Evolutionary conservation across 192 early-diverging fungal genomes (phyloP).

Genomic region (Phycomyces nitens): DNA sequence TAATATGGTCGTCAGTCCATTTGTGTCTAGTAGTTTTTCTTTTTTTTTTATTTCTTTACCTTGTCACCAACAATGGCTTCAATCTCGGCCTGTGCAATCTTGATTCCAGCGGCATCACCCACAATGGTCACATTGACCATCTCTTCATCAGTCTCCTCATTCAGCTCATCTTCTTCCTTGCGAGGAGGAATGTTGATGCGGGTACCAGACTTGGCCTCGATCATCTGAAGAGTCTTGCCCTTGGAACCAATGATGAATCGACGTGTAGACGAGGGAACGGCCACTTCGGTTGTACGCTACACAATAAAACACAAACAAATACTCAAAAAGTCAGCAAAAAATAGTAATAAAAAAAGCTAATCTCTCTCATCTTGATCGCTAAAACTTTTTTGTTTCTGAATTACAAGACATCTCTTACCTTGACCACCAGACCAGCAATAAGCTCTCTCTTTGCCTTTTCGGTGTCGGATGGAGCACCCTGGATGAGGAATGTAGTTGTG

Average conservation of each 20-base stretch:
- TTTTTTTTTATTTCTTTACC: slow-evolving; percentile 37
- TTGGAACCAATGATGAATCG: slow-evolving; percentile 80
- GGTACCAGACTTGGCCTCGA: slow-evolving; percentile 73
- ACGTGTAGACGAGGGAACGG: slow-evolving; percentile 77
- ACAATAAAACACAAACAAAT: slow-evolving; percentile 7
- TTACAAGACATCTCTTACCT: slow-evolving; percentile 39
- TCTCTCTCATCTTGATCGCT: slow-evolving; percentile 56
- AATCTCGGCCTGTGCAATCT: slow-evolving; percentile 81
- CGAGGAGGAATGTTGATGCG: slow-evolving; percentile 68
- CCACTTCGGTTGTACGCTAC: slow-evolving; percentile 42
- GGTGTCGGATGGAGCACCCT: slow-evolving; percentile 76
- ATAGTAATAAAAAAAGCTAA: not conserved
- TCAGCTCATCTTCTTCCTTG: slow-evolving; percentile 43
- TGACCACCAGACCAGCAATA: slow-evolving; percentile 63
- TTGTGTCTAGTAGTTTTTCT: no score
- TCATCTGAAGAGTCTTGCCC: slow-evolving; percentile 72
- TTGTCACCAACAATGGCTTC: slow-evolving; percentile 72
- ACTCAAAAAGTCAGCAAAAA: slow-evolving; percentile 5
- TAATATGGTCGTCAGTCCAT: no score
- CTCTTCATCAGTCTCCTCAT: slow-evolving; percentile 64
- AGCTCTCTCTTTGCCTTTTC: slow-evolving; percentile 78
- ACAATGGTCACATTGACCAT: slow-evolving; percentile 68
- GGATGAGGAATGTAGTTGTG: slow-evolving; percentile 80
- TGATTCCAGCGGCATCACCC: slow-evolving; percentile 81
- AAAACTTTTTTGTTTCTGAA: no score